A percentile compares a stretch with the other conserved stretches of the same genome.
phyloP scores from a whole-genome alignment of 176 grass and related monocot genomes.

The Stipa capillata region DNA sequence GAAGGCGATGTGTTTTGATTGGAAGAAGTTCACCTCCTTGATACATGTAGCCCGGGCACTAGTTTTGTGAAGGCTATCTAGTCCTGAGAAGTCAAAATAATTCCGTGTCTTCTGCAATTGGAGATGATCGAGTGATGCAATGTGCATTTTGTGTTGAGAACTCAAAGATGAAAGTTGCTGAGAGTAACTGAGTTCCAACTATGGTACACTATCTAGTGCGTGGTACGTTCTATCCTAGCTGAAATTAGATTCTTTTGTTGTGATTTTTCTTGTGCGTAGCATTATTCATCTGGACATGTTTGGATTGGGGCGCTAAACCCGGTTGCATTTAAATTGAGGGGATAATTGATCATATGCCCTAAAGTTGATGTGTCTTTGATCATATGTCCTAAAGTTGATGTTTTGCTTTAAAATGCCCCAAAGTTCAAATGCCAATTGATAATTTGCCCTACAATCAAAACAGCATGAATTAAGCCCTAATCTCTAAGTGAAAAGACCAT shows the following conservation, averaged over 20 bases:
- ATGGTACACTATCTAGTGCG: not conserved
- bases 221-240: not conserved
- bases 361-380: too few species aligned
- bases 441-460: too few species aligned
- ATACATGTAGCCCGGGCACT: not conserved
- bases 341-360: too few species aligned
- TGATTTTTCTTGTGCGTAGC: not conserved
- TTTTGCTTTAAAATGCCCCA: too few species aligned
- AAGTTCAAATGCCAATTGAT: too few species aligned
- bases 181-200: not conserved
- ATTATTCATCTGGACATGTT: not conserved
- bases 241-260: constrained; percentile 4
- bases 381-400: too few species aligned
- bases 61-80: not conserved
- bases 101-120: not conserved
- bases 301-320: not conserved
- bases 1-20: constrained; percentile 10
- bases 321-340: too few species aligned
- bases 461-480: too few species aligned
- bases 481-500: too few species aligned
- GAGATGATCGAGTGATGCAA: not conserved
- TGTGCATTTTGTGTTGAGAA: not conserved
- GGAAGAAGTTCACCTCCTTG: not conserved
- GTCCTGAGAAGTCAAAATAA: not conserved
- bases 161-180: not conserved